These are phyloP conservation scores for Lupinus albus DNA, from an alignment of 306 rosid species.

Conservation along the genomic window DNA sequence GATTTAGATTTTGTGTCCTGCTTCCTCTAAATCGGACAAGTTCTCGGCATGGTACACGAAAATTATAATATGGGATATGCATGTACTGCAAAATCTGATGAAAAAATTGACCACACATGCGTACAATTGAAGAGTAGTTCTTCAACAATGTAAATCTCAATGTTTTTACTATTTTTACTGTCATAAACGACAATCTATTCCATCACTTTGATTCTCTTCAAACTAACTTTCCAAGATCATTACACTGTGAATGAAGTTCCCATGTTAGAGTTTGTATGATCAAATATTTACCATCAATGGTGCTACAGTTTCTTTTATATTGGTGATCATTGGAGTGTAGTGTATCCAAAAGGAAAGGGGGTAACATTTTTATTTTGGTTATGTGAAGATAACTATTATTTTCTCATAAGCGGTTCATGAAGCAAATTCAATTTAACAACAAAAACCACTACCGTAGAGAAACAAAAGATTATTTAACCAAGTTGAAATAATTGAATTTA, in stretches of 20 bases:
- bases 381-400: too few species aligned
- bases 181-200: constrained; percentile 36
- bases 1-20: constrained; percentile 22
- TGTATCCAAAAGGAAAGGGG: neutral
- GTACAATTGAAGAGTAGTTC: constrained; percentile 41
- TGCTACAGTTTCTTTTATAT: neutral
- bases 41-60: constrained; percentile 36
- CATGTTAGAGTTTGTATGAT: constrained; percentile 28
- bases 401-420: too few species aligned
- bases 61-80: constrained; percentile 33
- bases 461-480: too few species aligned
- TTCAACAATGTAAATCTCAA: constrained; percentile 16
- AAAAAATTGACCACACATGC: constrained; percentile 45
- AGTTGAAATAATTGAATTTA: too few species aligned
- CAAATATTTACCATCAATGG: constrained; percentile 20
- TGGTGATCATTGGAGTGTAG: neutral
- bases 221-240: constrained; percentile 32
- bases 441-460: too few species aligned
- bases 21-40: constrained; percentile 33
- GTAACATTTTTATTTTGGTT: neutral
- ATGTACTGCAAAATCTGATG: constrained; percentile 39
- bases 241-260: constrained; percentile 20
- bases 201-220: constrained; percentile 34
- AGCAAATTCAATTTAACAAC: too few species aligned
- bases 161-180: constrained; percentile 34